Percentiles rank a stretch among this genome's conserved stretches.
Evolutionary conservation across 352 stramenopile species (phyloP).

Genomic region (Globisporangium heterothallicum): DNA sequence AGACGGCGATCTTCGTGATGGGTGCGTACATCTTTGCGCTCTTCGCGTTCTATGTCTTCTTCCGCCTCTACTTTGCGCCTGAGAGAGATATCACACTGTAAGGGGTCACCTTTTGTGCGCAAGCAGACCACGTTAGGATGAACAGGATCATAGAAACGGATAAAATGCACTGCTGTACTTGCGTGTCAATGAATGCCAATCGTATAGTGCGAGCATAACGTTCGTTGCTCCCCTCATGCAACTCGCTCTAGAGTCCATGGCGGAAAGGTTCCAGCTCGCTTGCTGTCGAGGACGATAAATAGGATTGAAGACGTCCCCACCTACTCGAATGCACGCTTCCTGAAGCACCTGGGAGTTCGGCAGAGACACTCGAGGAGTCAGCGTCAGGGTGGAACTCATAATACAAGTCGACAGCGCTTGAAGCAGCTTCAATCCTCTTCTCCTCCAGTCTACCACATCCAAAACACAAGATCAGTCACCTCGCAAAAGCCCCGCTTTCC

Average conservation of each 20-base stretch:
- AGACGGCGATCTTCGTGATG: slow-evolving; percentile 35
- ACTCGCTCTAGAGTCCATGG: not conserved
- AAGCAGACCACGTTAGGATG: too few relatives aligned
- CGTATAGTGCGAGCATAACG: too few relatives aligned
- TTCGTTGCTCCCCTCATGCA: too few relatives aligned
- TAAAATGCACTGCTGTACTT: too few relatives aligned
- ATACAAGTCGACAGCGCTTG: slow-evolving; percentile 29
- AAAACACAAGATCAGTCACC: slow-evolving; percentile 1
- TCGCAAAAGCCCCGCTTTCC: too few relatives aligned
- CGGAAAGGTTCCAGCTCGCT: not conserved
- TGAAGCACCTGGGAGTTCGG: slow-evolving; percentile 4
- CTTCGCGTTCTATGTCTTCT: slow-evolving; percentile 57
- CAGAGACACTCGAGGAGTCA: not conserved
- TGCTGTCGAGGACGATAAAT: not conserved
- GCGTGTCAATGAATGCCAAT: not conserved
- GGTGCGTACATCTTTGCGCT: slow-evolving; percentile 33
- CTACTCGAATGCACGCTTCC: slow-evolving; percentile 13
- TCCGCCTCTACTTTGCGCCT: slow-evolving; percentile 58
- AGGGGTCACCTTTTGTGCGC: too few relatives aligned
- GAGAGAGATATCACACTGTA: slow-evolving; percentile 38
- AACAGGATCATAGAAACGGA: too few relatives aligned
- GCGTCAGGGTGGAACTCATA: slow-evolving; percentile 28
- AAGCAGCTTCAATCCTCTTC: slow-evolving; percentile 31
- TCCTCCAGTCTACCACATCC: slow-evolving; percentile 25
- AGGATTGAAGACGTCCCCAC: slow-evolving; percentile 18